Evolutionary conservation across 345 rosid species (phyloP).

Genomic region (Streptanthus diversifolius): DNA sequence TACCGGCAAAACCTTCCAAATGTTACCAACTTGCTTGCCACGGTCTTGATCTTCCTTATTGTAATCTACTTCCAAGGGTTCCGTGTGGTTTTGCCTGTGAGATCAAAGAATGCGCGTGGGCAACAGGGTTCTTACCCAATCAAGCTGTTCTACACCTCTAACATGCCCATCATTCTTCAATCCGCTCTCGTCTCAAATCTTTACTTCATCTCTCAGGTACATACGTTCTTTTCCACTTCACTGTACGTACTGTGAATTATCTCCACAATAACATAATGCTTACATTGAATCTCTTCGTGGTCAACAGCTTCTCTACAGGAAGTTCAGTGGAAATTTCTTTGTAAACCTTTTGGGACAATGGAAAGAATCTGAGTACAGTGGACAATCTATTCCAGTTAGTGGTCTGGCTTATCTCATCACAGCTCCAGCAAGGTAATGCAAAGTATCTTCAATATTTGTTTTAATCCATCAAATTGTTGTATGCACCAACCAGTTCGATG

Average conservation of each 20-base stretch:
- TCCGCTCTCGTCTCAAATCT: conserved; percentile 81
- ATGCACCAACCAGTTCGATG: not conserved
- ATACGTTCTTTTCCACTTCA: not conserved
- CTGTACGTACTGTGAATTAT: not conserved
- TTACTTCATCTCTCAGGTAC: conserved; percentile 87
- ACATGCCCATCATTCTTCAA: conserved; percentile 88
- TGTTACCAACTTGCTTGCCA: conserved; percentile 80
- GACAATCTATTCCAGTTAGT: conserved; percentile 75
- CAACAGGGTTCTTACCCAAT: conserved; percentile 91
- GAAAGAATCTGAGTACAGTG: conserved; percentile 85
- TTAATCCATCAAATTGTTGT: not conserved
- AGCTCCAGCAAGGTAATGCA: conserved; percentile 69
- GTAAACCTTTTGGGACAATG: conserved; percentile 80
- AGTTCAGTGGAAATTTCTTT: conserved; percentile 69
- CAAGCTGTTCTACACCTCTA: conserved; percentile 84
- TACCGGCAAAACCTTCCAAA: conserved; percentile 89
- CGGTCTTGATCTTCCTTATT: conserved; percentile 71
- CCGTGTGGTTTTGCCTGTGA: conserved; percentile 85
- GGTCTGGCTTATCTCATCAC: conserved; percentile 82
- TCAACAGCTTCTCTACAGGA: conserved; percentile 74
- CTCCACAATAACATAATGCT: not conserved
- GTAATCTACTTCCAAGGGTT: conserved; percentile 94
- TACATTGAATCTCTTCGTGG: not conserved
- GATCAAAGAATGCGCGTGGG: conserved; percentile 92
- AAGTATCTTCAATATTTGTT: not conserved